Percentiles rank a stretch among this genome's conserved stretches.
Conservation (phyloP, 495 filamentous ascomycete genomes). For the Sporormia fimetaria region DNA sequence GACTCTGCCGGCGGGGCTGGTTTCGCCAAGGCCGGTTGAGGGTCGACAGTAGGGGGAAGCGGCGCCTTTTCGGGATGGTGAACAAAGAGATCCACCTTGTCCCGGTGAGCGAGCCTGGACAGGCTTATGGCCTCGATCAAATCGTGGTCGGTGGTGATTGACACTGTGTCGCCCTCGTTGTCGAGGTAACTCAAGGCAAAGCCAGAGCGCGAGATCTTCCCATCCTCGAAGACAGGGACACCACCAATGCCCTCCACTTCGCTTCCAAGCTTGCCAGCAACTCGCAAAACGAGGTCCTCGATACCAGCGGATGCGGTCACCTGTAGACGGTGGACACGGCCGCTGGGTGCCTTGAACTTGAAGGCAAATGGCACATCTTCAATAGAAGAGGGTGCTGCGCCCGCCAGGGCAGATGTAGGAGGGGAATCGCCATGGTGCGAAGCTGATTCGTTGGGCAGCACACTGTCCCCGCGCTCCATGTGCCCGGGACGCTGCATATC, state of each 20-base stretch:
- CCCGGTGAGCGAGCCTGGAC: slow-evolving; percentile 59
- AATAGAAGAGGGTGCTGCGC: slow-evolving; percentile 39
- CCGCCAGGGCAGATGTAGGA: slow-evolving; percentile 48
- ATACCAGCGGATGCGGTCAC: slow-evolving; percentile 71
- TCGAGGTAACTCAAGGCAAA: slow-evolving; percentile 95
- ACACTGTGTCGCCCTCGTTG: slow-evolving; percentile 94
- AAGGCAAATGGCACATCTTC: slow-evolving; percentile 81
- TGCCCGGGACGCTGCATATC: slow-evolving; percentile 48
- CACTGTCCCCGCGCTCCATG: slow-evolving; percentile 61
- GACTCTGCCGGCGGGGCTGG: slow-evolving; percentile 48
- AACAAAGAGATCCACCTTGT: slow-evolving; percentile 96
- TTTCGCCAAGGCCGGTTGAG: slow-evolving; percentile 47
- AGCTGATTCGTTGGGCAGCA: slow-evolving; percentile 85
- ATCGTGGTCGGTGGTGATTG: slow-evolving; percentile 91
- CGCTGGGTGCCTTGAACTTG: slow-evolving; percentile 98
- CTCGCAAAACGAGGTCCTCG: slow-evolving; percentile 63
- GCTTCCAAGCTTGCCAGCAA: slow-evolving; percentile 74
- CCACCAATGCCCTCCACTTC: slow-evolving; percentile 84
- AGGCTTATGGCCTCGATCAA: slow-evolving; percentile 81
- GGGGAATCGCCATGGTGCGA: slow-evolving; percentile 85
- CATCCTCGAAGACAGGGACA: slow-evolving; percentile 58
- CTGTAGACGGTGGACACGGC: slow-evolving; percentile 86
- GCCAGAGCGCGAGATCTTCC: slow-evolving; percentile 64
- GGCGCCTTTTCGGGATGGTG: slow-evolving; percentile 85
- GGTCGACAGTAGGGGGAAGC: slow-evolving; percentile 53